Conservation (phyloP, 2,329 filamentous ascomycete species). For the Fusarium pseudoanthophilum region DNA sequence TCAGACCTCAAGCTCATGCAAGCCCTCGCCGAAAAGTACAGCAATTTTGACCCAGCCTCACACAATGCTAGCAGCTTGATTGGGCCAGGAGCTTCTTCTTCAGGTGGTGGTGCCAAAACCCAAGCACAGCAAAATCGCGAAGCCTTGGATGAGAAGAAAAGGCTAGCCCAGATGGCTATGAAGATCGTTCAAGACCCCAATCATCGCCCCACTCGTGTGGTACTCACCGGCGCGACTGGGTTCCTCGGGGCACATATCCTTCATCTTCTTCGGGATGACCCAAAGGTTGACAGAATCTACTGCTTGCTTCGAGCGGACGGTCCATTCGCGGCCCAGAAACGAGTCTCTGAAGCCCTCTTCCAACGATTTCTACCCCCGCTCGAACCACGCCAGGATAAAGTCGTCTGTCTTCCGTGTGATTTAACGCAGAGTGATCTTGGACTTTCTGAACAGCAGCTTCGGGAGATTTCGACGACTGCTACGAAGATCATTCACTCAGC, state of each 20-base stretch:
- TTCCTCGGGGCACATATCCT: conserved; percentile 70
- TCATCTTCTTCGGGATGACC: conserved; percentile 23
- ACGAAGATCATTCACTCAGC: conserved; percentile 59
- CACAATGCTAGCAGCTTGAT: accelerated
- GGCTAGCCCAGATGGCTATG: background rate
- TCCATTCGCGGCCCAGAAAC: conserved; percentile 5
- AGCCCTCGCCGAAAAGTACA: conserved; percentile 17
- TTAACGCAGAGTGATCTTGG: conserved; percentile 15
- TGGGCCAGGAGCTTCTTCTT: background rate
- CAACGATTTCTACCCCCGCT: conserved; percentile 8
- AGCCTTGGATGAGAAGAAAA: background rate
- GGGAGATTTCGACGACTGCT: background rate
- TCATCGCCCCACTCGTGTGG: conserved; percentile 4
- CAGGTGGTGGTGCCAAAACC: background rate
- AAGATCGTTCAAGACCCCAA: background rate
- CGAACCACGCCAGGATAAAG: background rate
- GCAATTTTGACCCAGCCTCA: background rate
- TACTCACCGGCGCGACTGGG: conserved; percentile 73
- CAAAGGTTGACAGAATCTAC: conserved; percentile 9
- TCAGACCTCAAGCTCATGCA: background rate
- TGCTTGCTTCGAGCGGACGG: conserved; percentile 56
- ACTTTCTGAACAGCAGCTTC: background rate
- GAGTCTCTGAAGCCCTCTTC: conserved; percentile 22
- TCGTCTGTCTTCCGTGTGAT: conserved; percentile 34
- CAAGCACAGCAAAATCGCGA: background rate